Evolutionary conservation across 2,329 filamentous ascomycete species (phyloP), one percentile per base, ranked within the genome.

Genomic region (Nigrospora sphaerica): DNA sequence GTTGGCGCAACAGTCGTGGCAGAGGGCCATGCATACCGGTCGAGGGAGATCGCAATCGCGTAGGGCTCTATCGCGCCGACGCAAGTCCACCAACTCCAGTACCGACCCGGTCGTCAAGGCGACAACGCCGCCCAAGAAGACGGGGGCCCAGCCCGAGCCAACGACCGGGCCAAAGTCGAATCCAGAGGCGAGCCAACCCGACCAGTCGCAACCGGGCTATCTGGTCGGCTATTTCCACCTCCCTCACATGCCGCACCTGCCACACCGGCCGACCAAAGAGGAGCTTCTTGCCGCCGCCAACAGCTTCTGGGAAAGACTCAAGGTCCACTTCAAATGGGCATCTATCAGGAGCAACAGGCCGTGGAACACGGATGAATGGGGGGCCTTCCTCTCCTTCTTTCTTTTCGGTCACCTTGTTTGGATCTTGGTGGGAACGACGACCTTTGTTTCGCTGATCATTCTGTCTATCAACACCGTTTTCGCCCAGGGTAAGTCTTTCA

Each of bases 301-400:
- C 18, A 91, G 91, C 1, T 96, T 97, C 64, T 93, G 89, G 83
- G 85, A 95, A 52, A 81, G 93, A 42, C 67, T 96, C 39, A 89
- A 86, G 60, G 87, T 97, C 19, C 85, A 90, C 36, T 95, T 97
- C 71, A 98, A 98, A 67, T 98, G 93, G 93, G 85, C 93, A 58
- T 95, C 93, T 3, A 98, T 98, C 57, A 78, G 91, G 61, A 95
- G 91, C 62, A 88, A 87, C 64, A 79, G 93, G 34, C 93, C 93
- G 1, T 98, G 93, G 80, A 98, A 95, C 64, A 80, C 85, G 18
- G 93, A 98, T 64, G 93, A 98, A 69, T 96, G 95, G 74, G 88
- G 90, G 39, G 93, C 93, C 4, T 92, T 98, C 52, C 81, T 77
- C 45, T 97, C 93, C 2, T 97, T 92, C 92, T 86, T 98, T 52